Evolutionary conservation across 2,329 filamentous ascomycete genomes (phyloP).

Genomic region (Sclerotinia nivalis): DNA sequence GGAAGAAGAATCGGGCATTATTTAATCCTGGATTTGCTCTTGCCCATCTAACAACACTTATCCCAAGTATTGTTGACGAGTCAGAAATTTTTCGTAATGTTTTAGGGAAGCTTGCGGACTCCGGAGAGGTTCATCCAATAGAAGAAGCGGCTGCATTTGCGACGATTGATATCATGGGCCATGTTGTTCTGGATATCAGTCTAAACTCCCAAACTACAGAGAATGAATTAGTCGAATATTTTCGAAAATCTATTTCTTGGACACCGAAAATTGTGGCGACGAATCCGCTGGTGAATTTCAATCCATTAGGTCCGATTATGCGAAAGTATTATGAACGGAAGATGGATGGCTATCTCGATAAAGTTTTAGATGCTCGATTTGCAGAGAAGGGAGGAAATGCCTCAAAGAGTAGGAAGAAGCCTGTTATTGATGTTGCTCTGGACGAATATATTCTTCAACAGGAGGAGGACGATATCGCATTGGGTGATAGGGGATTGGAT

Average conservation of each 20-base stretch:
- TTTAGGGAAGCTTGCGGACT: constrained; percentile 28
- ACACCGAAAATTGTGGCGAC: constrained; percentile 28
- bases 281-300: constrained; percentile 24
- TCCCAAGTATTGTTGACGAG: constrained; percentile 32
- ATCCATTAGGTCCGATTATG: constrained; percentile 30
- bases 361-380: constrained; percentile 32
- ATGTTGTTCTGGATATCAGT: constrained; percentile 26
- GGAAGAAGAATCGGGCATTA: constrained; percentile 33
- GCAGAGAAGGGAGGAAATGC: constrained; percentile 19
- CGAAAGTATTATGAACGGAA: constrained; percentile 31
- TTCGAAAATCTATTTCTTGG: constrained; percentile 31
- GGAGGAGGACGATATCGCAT: constrained; percentile 20
- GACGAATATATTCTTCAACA: constrained; percentile 31
- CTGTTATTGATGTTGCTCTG: constrained; percentile 32
- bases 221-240: constrained; percentile 30
- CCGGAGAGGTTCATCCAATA: constrained; percentile 30
- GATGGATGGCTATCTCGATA: constrained; percentile 33
- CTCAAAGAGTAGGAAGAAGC: constrained; percentile 23
- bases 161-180: constrained; percentile 35
- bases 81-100: constrained; percentile 25
- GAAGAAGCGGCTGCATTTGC: constrained; percentile 30
- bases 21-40: constrained; percentile 36
- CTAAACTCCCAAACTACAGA: constrained; percentile 29
- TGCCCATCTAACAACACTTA: constrained; percentile 28
- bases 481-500: constrained; percentile 25